Conservation (phyloP, 805 yeast species). For the Kurtzmaniella cleridarum region DNA sequence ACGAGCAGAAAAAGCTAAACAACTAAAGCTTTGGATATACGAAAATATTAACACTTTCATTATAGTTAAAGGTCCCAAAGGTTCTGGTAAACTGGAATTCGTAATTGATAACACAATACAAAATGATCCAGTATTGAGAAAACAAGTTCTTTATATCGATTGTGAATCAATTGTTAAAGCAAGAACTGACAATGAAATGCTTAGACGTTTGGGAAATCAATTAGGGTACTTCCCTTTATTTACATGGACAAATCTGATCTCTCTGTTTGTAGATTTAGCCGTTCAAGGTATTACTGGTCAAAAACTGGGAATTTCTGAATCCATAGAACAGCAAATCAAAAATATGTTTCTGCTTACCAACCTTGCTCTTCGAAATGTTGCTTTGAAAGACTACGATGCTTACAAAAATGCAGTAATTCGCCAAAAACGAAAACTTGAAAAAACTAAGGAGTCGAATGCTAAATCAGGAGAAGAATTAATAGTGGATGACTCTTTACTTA, state of each 20-base stretch:
- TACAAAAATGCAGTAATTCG: conserved; percentile 20
- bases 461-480: not conserved
- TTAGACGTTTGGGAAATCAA: conserved; percentile 65
- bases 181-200: conserved; percentile 64
- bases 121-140: conserved; percentile 37
- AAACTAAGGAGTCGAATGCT: conserved; percentile 6
- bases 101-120: conserved; percentile 63
- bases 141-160: conserved; percentile 62
- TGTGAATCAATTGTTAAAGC: conserved; percentile 74
- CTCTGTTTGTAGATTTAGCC: conserved; percentile 75
- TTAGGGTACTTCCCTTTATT: conserved; percentile 91
- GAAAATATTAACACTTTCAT: conserved; percentile 91
- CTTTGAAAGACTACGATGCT: conserved; percentile 24
- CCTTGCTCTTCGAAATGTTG: conserved; percentile 69
- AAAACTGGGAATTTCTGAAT: conserved; percentile 82
- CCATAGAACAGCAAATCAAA: conserved; percentile 75
- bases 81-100: conserved; percentile 85
- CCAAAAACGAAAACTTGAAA: conserved; percentile 14
- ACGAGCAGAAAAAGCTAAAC: conserved; percentile 60
- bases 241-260: conserved; percentile 81
- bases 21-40: conserved; percentile 69
- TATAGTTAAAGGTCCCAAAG: conserved; percentile 86
- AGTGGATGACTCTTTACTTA: conserved; percentile 31
- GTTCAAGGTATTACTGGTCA: conserved; percentile 92
- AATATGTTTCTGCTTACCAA: conserved; percentile 70